Base-by-base conservation (phyloP, 352 stramenopile genomes). In the Phytopythium ostracodes region DNA sequence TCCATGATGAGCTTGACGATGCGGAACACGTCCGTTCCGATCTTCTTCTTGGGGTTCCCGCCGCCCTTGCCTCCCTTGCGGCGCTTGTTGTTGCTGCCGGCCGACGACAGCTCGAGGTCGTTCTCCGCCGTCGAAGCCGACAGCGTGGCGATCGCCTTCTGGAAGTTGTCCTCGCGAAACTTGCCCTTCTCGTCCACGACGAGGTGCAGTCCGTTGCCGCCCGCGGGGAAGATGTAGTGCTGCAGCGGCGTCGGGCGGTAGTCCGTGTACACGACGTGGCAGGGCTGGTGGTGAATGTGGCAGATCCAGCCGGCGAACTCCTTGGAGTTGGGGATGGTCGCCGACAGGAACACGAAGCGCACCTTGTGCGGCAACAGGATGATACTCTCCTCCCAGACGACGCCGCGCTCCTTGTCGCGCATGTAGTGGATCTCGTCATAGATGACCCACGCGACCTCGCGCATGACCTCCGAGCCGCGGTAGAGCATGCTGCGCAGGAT, bases 401-500 rank as follows among this genome's bases (percentile, higher is more conserved):
- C 96, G 59, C 97, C 96, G 44, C 97, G 89, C 74, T 99, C 97
- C 68, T 97, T 98, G 86, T 99, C 97, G 46, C 96, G 77, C 96
- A 99, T 99, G 84, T 99, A 99, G 77, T 99, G 98, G 25, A 99
- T 98, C 81, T 99, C 98, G 75, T 99, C 98, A 72, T 99, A 99
- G 72, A 99, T 98, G 6, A 99, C 97, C 92, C 92, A 97, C 22
- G 93, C 96, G n/a, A 99, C 95, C 75, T 99, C 97, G 44, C 97
- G 87, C 89, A 99, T 98, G 14, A 99, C 78, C 62, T 99, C 97
- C 1, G 92, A 98, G 27, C 97, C 97, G 54, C 97, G 88, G 76
- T 99, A 99, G 8, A 99, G 79, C 98, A 99, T 99, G 59, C 77
- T 96, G 56, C 97, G 79, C 56, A 99, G 72, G 84, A 99, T 99